Conservation (phyloP, 1,139 yeast species). For the Kodamaea suecica region DNA sequence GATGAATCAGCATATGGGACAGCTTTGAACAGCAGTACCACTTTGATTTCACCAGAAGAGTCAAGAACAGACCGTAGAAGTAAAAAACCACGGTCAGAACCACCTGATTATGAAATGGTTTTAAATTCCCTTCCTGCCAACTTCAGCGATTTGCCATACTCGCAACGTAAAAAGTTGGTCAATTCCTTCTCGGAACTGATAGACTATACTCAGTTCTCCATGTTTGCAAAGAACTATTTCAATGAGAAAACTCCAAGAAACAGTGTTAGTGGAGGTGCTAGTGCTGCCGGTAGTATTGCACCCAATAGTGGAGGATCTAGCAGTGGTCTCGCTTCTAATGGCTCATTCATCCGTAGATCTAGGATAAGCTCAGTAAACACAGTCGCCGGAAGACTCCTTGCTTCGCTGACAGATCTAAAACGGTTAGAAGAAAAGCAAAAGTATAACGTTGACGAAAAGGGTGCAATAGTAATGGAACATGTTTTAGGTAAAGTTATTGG, state of each 20-base stretch:
- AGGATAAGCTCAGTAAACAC: constrained; percentile 37
- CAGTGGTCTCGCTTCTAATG: constrained; percentile 17
- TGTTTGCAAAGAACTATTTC: constrained; percentile 37
- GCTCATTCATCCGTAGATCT: constrained; percentile 29
- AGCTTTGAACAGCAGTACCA: constrained; percentile 7
- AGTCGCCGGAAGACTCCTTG: constrained; percentile 42
- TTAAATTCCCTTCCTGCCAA: constrained; percentile 53
- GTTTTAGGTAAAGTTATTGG: constrained; percentile 78
- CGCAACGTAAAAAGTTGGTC: constrained; percentile 60
- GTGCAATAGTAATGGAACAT: constrained; percentile 58
- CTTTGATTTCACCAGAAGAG: constrained; percentile 10
- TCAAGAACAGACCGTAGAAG: constrained; percentile 11
- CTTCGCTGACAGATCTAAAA: constrained; percentile 40
- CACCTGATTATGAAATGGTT: constrained; percentile 34
- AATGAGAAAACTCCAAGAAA: constrained; percentile 11
- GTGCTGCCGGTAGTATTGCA: constrained; percentile 7
- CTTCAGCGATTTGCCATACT: constrained; percentile 63
- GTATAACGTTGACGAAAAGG: constrained; percentile 53
- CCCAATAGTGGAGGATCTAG: constrained; percentile 3
- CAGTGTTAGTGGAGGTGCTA: constrained; percentile 22
- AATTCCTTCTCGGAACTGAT: constrained; percentile 54
- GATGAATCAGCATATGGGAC: background rate
- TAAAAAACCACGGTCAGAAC: constrained; percentile 20
- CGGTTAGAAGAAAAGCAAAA: constrained; percentile 27
- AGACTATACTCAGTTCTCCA: constrained; percentile 48